Evolutionary conservation across 2,329 filamentous ascomycete genomes (phyloP), one percentile per base, ranked within the genome.

Genomic region (Pestalotiopsis sp.): DNA sequence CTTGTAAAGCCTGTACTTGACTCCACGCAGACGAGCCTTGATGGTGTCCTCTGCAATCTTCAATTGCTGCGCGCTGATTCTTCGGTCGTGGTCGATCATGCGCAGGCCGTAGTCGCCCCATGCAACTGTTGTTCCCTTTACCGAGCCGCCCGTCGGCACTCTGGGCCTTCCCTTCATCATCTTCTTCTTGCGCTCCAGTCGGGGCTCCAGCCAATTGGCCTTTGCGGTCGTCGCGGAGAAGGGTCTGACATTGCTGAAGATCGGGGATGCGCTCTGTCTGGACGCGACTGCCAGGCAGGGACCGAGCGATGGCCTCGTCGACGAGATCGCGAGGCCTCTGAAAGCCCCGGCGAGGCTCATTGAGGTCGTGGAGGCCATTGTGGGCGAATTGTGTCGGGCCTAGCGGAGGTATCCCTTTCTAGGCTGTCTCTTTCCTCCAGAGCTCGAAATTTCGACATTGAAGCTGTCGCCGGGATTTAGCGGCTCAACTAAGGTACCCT

Each of bases 51-150:
- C 95, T 70, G 94, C 96, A 77, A 94, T 91, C 83, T 95, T 95
- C 72, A 99, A 87, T 75, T 97, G 93, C 73, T 90, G 85, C 27
- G 96, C 93, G 73, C 92, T 94, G 79, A 99, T 93, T 77, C 96
- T 90, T 69, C 96, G 92, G 83, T 98, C 93, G 80, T 97, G 93
- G 82, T 99, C 96, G 72, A 87, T 90, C 91, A 99, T 96, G 68
- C 96, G 93, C 74, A 99, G 84, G 9, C 96, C 96, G 79, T 95
- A 99, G 80, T 98, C 95, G 67, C 96, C 96, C 94, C 94, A 98
- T 68, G 97, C 90, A 23, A 99, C 92, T 0, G 95, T 98, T 45
- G 96, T 99, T 74, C 96, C 96, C 80, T 97, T 94, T 45, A 88
- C 91, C 67, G 93, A 97, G 70, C 96, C 96, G 71, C 96, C 96